Evolutionary conservation across 2,329 filamentous ascomycete species (phyloP), one percentile per base, ranked within the genome.

Genomic region (Penicillium sp.): DNA sequence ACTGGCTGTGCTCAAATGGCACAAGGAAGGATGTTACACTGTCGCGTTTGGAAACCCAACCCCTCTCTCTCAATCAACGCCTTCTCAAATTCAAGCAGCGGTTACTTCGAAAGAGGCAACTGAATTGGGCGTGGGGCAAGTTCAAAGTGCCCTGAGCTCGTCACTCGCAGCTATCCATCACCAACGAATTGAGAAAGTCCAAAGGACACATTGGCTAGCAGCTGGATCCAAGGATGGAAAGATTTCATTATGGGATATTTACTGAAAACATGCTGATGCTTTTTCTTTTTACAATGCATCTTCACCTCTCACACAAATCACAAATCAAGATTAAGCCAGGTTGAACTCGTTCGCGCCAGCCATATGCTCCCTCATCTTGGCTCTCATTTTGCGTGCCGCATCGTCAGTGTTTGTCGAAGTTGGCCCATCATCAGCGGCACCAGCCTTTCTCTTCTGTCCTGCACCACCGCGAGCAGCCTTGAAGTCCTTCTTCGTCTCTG

Each of bases 221-320:
- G 90, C 85, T 1, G 94, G 94, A 1, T 88, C 89, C 50, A 99
- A 97, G 70, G 94, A 97, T 75, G 94, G 93, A 16, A 96, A 95
- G 70, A 84, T 97, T 57, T 95, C 90, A 67, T 76, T 99, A 61
- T 99, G 94, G 94, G 90, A 96, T 75, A 85, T 97, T 53, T 99
- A 94, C 70, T 92, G 64, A 76, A 56, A 60, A 51, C 57, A 61
- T 56, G 59, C 57, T 64, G 56, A 62, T 59, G 62, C 60, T 61
- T 29, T 29, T 62, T 29, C 61, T 56, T 54, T 58, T 54, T 65
- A 66, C 63, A 59, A 68, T 64, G 63, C 36, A 39, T 36, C 33
- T 23, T 39, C 18, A 18, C 7, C 34, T 18, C 34, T 16, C 21
- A 39, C 18, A 21, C 16, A 39, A 39, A 39, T 39, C 36, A 47